Base-by-base conservation (phyloP, 129 eudicot species). In the Erigeron canadensis region DNA sequence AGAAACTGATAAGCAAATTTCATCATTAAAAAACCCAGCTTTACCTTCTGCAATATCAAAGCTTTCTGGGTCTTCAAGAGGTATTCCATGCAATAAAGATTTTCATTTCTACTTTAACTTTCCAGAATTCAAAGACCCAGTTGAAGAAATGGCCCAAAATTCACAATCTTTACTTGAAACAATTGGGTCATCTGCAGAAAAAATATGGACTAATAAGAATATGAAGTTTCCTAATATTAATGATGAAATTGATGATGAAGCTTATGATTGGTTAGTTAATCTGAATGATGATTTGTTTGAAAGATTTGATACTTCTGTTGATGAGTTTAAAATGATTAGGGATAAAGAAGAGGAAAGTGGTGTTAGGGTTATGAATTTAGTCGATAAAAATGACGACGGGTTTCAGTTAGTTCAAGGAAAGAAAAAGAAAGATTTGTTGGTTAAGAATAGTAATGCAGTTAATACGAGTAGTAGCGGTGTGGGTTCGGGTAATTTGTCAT, bases 391-490 rank as follows among this genome's bases (percentile, higher is more conserved):
- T 67, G 84, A 68, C 50, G 84, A 68, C 50, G 84, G 88, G 74
- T 90, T 90, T 83, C 86, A 81, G 68, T 43, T 87, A 67, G 97
- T 91, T 47, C 50, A 51, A 67, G 86, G 89, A 73, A 91, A 67
- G 88, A 91, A 84, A 67, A 82, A 82, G 75, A 54, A 76, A 22
- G 62, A 66, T 75, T 23, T 40, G 44, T 42, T 39, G 8, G 47
- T 15, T 17, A 43, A 55, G 50, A 22, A 23, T 58, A 22, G 58
- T 17, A 8, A 2, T 53, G 18, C 58, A 16, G 34, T 28, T 28
- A 5, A 45, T 45, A 45, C 28, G 10, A 56, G 34, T 56, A 18
- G 9, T 10, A 44, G 18, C 40, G 42, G 1, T 42, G 11, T 55
- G 2, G 56, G 19, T 42, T 53, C 37, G 23, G 80, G 19, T 28